Base-by-base conservation (phyloP, 768 basidiomycete genomes). In the Favolaschia claudopus region DNA sequence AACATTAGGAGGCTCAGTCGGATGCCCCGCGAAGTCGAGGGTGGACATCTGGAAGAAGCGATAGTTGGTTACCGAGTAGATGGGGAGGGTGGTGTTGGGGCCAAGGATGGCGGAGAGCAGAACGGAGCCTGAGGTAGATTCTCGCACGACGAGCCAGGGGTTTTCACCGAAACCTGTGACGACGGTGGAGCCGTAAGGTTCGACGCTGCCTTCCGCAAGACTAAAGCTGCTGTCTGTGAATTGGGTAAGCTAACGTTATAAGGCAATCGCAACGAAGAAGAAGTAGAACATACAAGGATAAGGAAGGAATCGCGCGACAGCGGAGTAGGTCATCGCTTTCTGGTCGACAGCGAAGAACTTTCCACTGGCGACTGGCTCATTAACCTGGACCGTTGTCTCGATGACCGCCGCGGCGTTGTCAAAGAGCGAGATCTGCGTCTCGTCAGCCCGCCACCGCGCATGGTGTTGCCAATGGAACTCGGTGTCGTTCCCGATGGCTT, bases 401-500 rank as follows among this genome's bases (percentile, higher is more conserved):
- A 55, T 7, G 17, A 52, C 45, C 20, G 55, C 58, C 17, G 57
- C 64, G 24, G 46, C 56, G 17, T 58, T 42, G 48, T 58, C 56
- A 40, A 58, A 58, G 1, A 58, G 12, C 0, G 56, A 58, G 20
- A 51, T 58, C 5, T 60, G 47, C 4, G 48, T 57, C 24, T 57
- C 52, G 24, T n/a, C 53, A 2, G 39, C 27, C 3, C 56, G 49
- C 61, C 57, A 63, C 12, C 65, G 52, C 19, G 40, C 62, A 32
- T 66, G 58, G 40, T 66, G 65, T 37, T 66, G 65, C 65, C 65
- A 66, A 36, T 53, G 33, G 42, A 56, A 66, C 13, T 58, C 24
- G 5, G 61, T 49, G 28, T 55, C 62, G 27, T 59, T 27, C 6
- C 62, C 61, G 22, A 47, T 33, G 5, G 32, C 27, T 9, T 54